These are phyloP conservation scores for Fusarium irregulare DNA, from an alignment of 2,329 filamentous ascomycete genomes.

Conservation along the genomic window DNA sequence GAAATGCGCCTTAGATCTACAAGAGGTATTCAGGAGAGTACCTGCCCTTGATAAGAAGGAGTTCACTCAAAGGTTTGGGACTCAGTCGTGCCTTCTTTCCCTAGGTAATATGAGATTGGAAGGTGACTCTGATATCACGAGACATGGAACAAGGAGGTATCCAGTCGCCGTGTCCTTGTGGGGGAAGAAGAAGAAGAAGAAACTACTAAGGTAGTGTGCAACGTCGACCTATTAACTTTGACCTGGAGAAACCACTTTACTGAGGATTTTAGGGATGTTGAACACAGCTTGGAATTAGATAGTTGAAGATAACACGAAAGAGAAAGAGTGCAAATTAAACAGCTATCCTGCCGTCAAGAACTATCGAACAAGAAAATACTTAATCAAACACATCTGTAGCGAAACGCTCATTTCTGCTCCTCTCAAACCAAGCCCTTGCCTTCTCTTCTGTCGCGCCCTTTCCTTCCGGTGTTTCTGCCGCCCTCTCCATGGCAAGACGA, in stretches of 20 bases:
- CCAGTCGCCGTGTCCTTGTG: background rate
- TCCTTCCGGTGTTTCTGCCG: slow-evolving; percentile 44
- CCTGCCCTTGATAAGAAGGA: background rate
- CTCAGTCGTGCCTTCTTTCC: background rate
- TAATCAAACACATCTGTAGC: slow-evolving; percentile 71
- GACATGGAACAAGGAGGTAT: background rate
- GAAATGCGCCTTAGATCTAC: background rate
- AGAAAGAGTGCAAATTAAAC: background rate
- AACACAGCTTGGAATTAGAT: background rate
- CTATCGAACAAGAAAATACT: background rate
- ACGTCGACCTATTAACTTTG: background rate
- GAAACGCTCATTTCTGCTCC: slow-evolving; percentile 65
- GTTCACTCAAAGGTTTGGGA: background rate
- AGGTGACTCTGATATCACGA: background rate
- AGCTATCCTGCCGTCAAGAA: background rate
- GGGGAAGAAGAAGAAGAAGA: background rate
- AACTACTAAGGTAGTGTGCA: background rate
- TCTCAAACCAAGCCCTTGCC: slow-evolving; percentile 61
- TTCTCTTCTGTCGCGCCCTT: slow-evolving; percentile 50
- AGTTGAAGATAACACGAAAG: background rate
- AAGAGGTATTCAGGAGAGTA: background rate
- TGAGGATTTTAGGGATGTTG: accelerated
- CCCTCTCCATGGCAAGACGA: slow-evolving; percentile 50
- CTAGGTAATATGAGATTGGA: background rate
- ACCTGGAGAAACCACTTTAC: background rate